Percentiles rank a stretch among this genome's conserved stretches.
Evolutionary conservation across 1,284 basidiomycete species (phyloP).

Genomic region (Boletus subluridellus): DNA sequence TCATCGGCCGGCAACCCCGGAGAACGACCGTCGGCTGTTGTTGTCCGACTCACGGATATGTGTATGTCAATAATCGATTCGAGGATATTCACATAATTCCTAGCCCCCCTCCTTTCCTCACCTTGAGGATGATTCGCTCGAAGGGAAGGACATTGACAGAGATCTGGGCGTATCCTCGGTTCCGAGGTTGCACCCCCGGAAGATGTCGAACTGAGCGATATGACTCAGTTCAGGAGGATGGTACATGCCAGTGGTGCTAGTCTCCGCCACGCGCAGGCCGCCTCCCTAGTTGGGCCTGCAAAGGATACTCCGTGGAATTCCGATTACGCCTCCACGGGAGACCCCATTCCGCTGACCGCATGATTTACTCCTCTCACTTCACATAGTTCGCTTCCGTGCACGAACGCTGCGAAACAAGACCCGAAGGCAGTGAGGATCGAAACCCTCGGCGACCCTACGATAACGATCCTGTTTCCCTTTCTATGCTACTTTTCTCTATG

Average conservation of each 20-base stretch:
- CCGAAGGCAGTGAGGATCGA: conserved; percentile 23
- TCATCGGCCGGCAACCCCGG: conserved; percentile 12
- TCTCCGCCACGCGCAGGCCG: conserved; percentile 2
- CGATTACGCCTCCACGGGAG: conserved; percentile 14
- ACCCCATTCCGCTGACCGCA: conserved; percentile 8
- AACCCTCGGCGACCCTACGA: conserved; percentile 11
- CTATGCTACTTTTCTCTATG: conserved; percentile 2
- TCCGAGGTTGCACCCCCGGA: not conserved
- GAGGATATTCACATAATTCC: conserved; percentile 1
- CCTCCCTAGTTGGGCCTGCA: conserved; percentile 4
- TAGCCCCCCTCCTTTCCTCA: not conserved
- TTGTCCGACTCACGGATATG: conserved; percentile 10
- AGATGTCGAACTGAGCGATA: not conserved
- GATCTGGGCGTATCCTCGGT: not conserved
- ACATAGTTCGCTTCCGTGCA: conserved; percentile 21
- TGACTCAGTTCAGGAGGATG: not conserved
- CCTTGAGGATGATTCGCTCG: not conserved
- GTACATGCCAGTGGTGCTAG: not conserved
- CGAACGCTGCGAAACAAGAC: conserved; percentile 19
- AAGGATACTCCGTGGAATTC: conserved; percentile 26
- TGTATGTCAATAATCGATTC: conserved; percentile 1
- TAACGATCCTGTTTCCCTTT: conserved; percentile 6
- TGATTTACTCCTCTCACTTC: conserved; percentile 17
- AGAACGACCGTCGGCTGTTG: conserved; percentile 6
- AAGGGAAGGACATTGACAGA: not conserved